Percentiles rank a stretch among this genome's conserved stretches.
phyloP scores from a whole-genome alignment of 371 early-diverging fungal species.

The Sanchytrium tribonematis region DNA sequence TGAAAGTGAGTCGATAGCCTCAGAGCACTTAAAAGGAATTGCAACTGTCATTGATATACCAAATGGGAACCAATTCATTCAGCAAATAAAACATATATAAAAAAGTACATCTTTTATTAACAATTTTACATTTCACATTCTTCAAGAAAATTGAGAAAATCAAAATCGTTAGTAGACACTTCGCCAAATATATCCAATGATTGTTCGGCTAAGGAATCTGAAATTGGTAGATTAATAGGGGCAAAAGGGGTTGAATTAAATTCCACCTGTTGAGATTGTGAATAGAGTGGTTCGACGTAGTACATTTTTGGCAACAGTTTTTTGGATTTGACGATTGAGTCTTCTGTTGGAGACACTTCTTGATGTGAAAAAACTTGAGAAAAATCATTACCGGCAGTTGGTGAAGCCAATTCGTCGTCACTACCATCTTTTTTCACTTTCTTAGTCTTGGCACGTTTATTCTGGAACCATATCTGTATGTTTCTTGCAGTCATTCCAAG shows the following conservation, averaged over 20 bases:
- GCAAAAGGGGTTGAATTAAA: too few species aligned
- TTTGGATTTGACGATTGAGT: background rate
- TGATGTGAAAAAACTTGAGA: background rate
- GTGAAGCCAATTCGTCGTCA: background rate
- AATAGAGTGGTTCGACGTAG: background rate
- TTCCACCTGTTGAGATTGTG: background rate
- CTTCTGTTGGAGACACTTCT: background rate
- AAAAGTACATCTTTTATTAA: background rate
- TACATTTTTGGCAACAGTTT: background rate
- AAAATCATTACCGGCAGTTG: background rate
- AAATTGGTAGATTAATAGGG: too few species aligned
- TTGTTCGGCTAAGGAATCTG: background rate
- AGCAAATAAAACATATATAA: background rate
- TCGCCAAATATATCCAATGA: background rate
- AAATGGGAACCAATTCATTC: background rate
- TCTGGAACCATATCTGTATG: constrained; percentile 33
- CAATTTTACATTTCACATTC: background rate
- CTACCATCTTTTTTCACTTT: background rate
- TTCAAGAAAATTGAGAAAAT: background rate
- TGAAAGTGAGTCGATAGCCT: background rate
- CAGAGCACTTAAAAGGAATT: background rate
- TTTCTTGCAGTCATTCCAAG: constrained; percentile 21
- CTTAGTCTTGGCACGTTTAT: constrained; percentile 5
- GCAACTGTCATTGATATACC: background rate
- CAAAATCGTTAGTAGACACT: background rate